Percentiles rank a stretch among this genome's conserved stretches.
Evolutionary conservation across 139 green algal genomes (phyloP).

Genomic region (Axilococcus clingmanii): DNA sequence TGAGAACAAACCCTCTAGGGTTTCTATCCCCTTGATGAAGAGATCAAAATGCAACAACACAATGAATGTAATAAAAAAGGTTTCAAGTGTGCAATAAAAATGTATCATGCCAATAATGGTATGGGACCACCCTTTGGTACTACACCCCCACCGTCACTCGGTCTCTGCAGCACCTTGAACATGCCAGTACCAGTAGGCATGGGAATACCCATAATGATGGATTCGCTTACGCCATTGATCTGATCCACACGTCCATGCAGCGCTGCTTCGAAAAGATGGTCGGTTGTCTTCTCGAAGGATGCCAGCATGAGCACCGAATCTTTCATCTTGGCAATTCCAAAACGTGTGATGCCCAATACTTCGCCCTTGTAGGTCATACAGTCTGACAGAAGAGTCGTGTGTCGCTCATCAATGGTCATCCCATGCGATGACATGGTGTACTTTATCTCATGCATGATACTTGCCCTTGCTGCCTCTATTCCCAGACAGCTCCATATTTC

Average conservation of each 20-base stretch:
- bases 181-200: constrained; percentile 94
- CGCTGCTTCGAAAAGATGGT: constrained; percentile 97
- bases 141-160: too few species aligned
- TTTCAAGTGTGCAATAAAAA: too few species aligned
- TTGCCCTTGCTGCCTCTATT: constrained; percentile 80
- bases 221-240: constrained; percentile 70
- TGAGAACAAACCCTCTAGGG: too few species aligned
- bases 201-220: constrained; percentile 99
- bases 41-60: too few species aligned
- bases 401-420: constrained; percentile 91
- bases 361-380: constrained; percentile 98
- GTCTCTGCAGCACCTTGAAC: constrained; percentile 55
- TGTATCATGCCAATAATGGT: too few species aligned
- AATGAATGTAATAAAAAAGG: too few species aligned
- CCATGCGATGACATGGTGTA: constrained; percentile 85
- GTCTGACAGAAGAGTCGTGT: constrained; percentile 96
- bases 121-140: too few species aligned
- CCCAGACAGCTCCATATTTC: constrained; percentile 79
- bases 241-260: constrained; percentile 61
- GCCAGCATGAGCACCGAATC: constrained; percentile 97
- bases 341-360: constrained; percentile 97
- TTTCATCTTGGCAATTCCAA: constrained; percentile 99
- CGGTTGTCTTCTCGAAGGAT: constrained; percentile 96
- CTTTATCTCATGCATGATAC: constrained; percentile 79
- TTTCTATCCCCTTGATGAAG: too few species aligned